Base-by-base conservation (phyloP, 2,329 filamentous ascomycete species). In the Setomelanomma holmii region DNA sequence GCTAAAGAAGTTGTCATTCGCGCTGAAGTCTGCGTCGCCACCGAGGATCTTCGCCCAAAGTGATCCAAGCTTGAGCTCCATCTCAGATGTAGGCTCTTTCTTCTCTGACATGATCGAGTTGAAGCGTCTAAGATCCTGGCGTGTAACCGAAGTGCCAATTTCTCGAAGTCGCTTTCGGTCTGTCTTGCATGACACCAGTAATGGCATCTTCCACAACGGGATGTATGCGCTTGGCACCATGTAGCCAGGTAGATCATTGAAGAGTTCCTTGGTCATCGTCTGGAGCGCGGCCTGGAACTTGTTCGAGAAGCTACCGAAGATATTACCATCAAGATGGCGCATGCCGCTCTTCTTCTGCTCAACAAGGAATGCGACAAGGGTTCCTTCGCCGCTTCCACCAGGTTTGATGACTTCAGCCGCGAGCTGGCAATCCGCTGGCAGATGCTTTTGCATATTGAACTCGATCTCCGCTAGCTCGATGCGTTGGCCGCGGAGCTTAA, bases 351-450 rank as follows among this genome's bases (percentile, higher is more conserved):
- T 61, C 42, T 59, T 70, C 35, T 70, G 64, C 52, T 73, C 69
- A 0, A 68, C 64, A 2, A 74, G 44, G 42, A 75, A 72, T 3
- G 72, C 68, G 16, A 75, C 70, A 4, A 75, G 64, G 8, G 63
- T 71, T 24, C 66, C 60, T 35, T 73, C 70, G 5, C 68, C 63
- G 22, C 53, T 60, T 20, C 67, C 66, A 5, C 68, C 63, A 4
- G 69, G 68, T 51, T 74, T 75, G 58, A 84, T 79, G 11, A 84
- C 79, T 57, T 84, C 82, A 2, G 75, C 78, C 21, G 81, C 78
- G 0, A 82, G 72, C 3, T 75, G 72, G 10, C 69, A 72, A 10
- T 71, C 73, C 0, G 69, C 49, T 11, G 71, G 68, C 3, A 72
- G 55, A 7, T 79, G 74, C 24, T 80, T 76, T 23, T 67, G 64